Percentiles rank a stretch among this genome's conserved stretches.
Conservation (phyloP, 768 basidiomycete genomes). For the Gloeophyllum trabeum region DNA sequence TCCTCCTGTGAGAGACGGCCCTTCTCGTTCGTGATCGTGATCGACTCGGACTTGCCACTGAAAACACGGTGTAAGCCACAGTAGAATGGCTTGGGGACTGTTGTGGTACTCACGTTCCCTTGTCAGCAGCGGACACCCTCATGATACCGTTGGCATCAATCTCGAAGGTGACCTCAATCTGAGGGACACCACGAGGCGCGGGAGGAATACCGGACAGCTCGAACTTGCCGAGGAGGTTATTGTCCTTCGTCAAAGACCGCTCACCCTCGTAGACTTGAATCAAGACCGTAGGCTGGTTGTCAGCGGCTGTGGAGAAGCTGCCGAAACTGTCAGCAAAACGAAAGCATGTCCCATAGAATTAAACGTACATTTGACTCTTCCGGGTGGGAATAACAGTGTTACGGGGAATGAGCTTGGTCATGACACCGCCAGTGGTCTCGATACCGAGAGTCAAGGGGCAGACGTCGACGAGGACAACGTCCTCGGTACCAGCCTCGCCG, state of each 20-base stretch:
- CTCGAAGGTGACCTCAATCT: slow-evolving; percentile 28
- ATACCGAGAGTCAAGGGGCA: slow-evolving; percentile 79
- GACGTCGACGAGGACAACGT: slow-evolving; percentile 93
- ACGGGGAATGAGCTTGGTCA: slow-evolving; percentile 44
- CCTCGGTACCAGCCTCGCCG: slow-evolving; percentile 83
- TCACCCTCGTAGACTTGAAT: slow-evolving; percentile 26
- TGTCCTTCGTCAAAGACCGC: slow-evolving; percentile 33
- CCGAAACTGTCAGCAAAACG: slow-evolving; percentile 11
- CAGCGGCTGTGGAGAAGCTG: slow-evolving; percentile 36
- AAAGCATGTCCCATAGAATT: slow-evolving; percentile 14
- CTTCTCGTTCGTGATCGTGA: slow-evolving; percentile 33
- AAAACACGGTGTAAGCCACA: background rate
- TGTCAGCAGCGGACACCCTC: slow-evolving; percentile 26
- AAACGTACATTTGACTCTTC: slow-evolving; percentile 31
- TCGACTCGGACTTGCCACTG: slow-evolving; percentile 23
- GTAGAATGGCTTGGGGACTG: background rate
- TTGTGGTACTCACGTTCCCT: slow-evolving; percentile 18
- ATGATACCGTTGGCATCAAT: slow-evolving; percentile 42
- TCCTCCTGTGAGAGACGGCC: slow-evolving; percentile 29
- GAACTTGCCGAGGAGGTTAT: slow-evolving; percentile 36
- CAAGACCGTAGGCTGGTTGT: slow-evolving; percentile 35
- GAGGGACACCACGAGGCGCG: slow-evolving; percentile 25
- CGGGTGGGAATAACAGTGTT: slow-evolving; percentile 50
- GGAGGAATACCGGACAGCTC: slow-evolving; percentile 34
- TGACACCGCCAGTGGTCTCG: slow-evolving; percentile 48